Evolutionary conservation across 371 early-diverging fungal species (phyloP), one percentile per base, ranked within the genome.

Genomic region (Homolaphlyctis polyrhiza): DNA sequence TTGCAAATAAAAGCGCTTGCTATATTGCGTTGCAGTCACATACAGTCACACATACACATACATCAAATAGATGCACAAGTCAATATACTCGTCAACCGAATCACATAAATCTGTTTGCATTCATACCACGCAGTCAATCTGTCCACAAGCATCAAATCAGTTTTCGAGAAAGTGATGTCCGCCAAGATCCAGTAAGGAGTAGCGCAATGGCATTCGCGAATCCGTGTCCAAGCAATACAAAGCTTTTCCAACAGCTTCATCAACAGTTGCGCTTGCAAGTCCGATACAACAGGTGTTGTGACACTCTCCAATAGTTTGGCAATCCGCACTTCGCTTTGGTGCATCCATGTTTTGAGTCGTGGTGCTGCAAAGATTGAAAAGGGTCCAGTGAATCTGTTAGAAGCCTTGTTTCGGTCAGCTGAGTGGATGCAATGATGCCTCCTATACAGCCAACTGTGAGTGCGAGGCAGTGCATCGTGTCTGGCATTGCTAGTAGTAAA

Each of bases 131-230:
- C 25, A 51, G 6, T 11, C 8, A 11, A 11, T 28, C 11, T 21
- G 14, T 51, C 32, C 11, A 51, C 52, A 21, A 6, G 11, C 11
- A 51, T 6, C 14, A 27, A 11, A 27, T 27, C 28, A 21, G 32
- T 51, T 21, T 51, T 51, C 11, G 27, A 51, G 14, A 51, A 51
- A 8, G 52, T 21, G n/a, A 51, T 51, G 8, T 51, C 52, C 8
- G 28, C 52, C 52, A 51, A 51, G 25, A 51, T 27, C 52, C 52
- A 51, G 32, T 28, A 21, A 11, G 52, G 52, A 21, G 32, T 51
- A 21, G 52, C 28, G 14, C 28, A 51, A 28, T 16, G 25, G 32
- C 27, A 14, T 51, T 6, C 32, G n/a, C 14, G 52, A 6, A 51
- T 25, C 32, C 32, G 11, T 51, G 52, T 21, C 52, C 52, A 51